A percentile compares a stretch with the other conserved stretches of the same genome.
These are phyloP conservation scores for Earliella scabrosa DNA, from an alignment of 1,284 basidiomycete genomes.

Conservation along the genomic window DNA sequence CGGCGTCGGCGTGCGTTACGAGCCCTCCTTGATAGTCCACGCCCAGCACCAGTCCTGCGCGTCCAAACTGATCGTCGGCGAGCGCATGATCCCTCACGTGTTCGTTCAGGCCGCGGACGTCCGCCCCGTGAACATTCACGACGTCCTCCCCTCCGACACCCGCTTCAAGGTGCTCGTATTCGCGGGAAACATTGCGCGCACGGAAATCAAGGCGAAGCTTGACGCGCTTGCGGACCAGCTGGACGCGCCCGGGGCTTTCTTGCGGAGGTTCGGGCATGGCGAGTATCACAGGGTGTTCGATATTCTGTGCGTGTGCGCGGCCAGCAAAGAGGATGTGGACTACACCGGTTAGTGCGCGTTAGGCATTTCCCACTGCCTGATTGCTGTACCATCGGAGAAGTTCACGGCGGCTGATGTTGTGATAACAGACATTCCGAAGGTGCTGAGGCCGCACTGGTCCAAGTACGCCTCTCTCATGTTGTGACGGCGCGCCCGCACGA, in stretches of 20 bases:
- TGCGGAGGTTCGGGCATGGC: constrained; percentile 36
- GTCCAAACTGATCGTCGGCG: constrained; percentile 56
- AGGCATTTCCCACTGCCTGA: neutral
- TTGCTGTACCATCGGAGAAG: neutral
- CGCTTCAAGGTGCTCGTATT: constrained; percentile 79
- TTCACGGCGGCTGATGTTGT: no score
- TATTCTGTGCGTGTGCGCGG: constrained; percentile 53
- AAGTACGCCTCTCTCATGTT: constrained; percentile 53
- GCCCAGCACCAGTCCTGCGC: constrained; percentile 49
- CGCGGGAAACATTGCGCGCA: constrained; percentile 54
- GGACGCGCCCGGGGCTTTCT: constrained; percentile 40
- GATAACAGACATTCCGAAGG: constrained; percentile 44
- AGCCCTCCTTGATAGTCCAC: constrained; percentile 54
- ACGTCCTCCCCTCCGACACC: constrained; percentile 67
- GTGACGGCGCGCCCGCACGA: neutral
- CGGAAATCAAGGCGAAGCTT: constrained; percentile 44
- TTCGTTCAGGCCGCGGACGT: constrained; percentile 68
- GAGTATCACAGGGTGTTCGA: constrained; percentile 47
- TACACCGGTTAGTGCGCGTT: constrained; percentile 36
- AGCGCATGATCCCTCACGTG: constrained; percentile 62
- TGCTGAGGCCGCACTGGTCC: constrained; percentile 67
- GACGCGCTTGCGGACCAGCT: constrained; percentile 49
- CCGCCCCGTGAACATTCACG: constrained; percentile 69
- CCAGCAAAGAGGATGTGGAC: constrained; percentile 50
- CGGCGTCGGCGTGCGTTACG: constrained; percentile 69